A percentile compares a stretch with the other conserved stretches of the same genome.
Evolutionary conservation across 345 rosid species (phyloP).

Genomic region (Microcos paniculata): DNA sequence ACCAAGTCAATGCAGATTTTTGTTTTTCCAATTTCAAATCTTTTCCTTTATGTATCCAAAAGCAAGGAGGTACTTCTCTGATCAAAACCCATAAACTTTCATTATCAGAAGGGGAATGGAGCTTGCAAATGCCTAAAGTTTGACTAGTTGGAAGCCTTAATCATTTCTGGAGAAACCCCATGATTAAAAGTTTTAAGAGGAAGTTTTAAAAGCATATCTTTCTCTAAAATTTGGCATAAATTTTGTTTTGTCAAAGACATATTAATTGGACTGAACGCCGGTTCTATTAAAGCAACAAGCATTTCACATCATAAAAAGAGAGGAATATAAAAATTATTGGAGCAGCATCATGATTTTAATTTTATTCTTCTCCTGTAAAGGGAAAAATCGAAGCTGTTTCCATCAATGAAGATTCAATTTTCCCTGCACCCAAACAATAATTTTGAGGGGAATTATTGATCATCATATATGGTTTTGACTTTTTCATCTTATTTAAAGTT

Average conservation of each 20-base stretch:
- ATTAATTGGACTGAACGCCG: not conserved
- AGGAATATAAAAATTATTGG: not conserved
- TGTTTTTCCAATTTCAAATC: not conserved
- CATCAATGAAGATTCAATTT: not conserved
- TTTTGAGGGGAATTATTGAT: conserved; percentile 22
- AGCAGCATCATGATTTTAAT: conserved; percentile 9
- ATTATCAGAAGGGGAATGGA: not conserved
- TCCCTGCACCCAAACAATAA: not conserved
- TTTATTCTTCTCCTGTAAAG: not conserved
- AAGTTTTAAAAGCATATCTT: not conserved
- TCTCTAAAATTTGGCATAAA: not conserved
- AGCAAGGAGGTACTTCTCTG: not conserved
- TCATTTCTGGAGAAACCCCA: conserved; percentile 5
- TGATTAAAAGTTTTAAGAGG: not conserved
- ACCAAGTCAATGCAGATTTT: conserved; percentile 26
- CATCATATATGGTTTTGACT: conserved; percentile 18
- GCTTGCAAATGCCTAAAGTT: conserved; percentile 1
- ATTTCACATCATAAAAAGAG: conserved; percentile 12
- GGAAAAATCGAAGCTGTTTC: conserved; percentile 12
- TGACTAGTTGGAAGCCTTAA: conserved; percentile 8
- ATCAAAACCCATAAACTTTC: not conserved
- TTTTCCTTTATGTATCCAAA: not conserved
- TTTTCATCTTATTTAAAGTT: conserved; percentile 14
- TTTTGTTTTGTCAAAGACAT: not conserved
- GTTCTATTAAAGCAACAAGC: not conserved